These are phyloP conservation scores for Leucaena leucocephala DNA, from an alignment of 306 rosid species.

Conservation along the genomic window DNA sequence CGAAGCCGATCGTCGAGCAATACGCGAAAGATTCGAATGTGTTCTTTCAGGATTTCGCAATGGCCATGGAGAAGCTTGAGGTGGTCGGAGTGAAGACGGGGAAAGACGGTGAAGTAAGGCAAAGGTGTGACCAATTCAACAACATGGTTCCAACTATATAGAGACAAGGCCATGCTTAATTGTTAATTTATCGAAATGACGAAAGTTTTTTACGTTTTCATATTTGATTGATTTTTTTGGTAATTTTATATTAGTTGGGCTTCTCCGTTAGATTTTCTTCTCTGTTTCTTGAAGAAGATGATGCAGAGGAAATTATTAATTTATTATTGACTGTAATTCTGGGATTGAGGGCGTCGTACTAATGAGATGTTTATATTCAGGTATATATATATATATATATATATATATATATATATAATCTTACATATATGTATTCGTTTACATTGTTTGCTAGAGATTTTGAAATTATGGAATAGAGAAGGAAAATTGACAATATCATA, in stretches of 20 bases:
- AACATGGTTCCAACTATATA: neutral
- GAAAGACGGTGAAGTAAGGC: slow-evolving; percentile 38
- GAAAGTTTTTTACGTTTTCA: neutral
- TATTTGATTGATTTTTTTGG: neutral
- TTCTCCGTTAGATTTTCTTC: neutral
- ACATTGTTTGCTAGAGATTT: too few relatives aligned
- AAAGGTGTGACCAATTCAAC: slow-evolving; percentile 54
- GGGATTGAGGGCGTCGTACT: neutral
- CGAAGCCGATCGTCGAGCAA: slow-evolving; percentile 50
- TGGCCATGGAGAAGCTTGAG: slow-evolving; percentile 51
- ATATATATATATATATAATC: too few relatives aligned
- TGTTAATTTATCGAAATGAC: neutral
- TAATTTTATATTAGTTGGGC: neutral
- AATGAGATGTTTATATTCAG: too few relatives aligned
- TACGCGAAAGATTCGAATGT: slow-evolving; percentile 44
- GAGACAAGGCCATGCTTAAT: neutral
- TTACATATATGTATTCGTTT: too few relatives aligned
- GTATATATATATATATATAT: too few relatives aligned
- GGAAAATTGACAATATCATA: too few relatives aligned
- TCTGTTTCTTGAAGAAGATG: neutral
- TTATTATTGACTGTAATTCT: neutral
- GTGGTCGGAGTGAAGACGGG: slow-evolving; percentile 45
- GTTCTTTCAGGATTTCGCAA: slow-evolving; percentile 49
- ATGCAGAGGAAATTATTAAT: neutral
- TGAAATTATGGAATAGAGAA: too few relatives aligned